These are phyloP conservation scores for Microsporum audouinii DNA, from an alignment of 2,329 filamentous ascomycete genomes.

Conservation along the genomic window DNA sequence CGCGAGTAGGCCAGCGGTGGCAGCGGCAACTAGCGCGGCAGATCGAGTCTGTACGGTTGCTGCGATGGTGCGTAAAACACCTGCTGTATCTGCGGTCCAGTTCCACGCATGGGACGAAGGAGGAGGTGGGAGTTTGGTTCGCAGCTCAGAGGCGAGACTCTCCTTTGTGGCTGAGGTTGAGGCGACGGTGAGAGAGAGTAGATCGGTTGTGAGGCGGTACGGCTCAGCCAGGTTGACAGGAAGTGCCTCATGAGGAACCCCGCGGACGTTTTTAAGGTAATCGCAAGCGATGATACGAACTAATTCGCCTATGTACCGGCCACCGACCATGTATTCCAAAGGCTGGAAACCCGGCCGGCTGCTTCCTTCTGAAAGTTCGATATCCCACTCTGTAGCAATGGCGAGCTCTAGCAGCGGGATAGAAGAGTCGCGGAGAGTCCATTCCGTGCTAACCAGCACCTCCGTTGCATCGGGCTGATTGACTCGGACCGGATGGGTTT, in stretches of 20 bases:
- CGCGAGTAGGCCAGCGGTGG: conserved; percentile 54
- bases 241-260: conserved; percentile 34
- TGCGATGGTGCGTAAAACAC: conserved; percentile 50
- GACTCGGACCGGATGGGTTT: conserved; percentile 40
- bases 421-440: conserved; percentile 61
- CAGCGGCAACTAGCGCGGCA: conserved; percentile 58
- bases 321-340: conserved; percentile 67
- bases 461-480: conserved; percentile 40
- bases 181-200: conserved; percentile 54
- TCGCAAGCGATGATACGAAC: conserved; percentile 56
- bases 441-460: conserved; percentile 66
- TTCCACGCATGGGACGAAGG: conserved; percentile 34
- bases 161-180: conserved; percentile 31
- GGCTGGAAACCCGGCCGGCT: conserved; percentile 63
- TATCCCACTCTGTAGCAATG: conserved; percentile 58
- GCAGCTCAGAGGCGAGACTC: conserved; percentile 33
- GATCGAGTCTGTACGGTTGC: conserved; percentile 57
- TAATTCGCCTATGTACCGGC: conserved; percentile 61
- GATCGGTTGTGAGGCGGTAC: conserved; percentile 56
- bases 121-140: conserved; percentile 40
- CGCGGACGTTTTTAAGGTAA: conserved; percentile 41
- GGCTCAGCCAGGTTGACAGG: conserved; percentile 42
- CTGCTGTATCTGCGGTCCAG: conserved; percentile 53
- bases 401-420: conserved; percentile 49
- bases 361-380: conserved; percentile 48